phyloP scores from a whole-genome alignment of 345 rosid species.

The Melastoma malabathricum region DNA sequence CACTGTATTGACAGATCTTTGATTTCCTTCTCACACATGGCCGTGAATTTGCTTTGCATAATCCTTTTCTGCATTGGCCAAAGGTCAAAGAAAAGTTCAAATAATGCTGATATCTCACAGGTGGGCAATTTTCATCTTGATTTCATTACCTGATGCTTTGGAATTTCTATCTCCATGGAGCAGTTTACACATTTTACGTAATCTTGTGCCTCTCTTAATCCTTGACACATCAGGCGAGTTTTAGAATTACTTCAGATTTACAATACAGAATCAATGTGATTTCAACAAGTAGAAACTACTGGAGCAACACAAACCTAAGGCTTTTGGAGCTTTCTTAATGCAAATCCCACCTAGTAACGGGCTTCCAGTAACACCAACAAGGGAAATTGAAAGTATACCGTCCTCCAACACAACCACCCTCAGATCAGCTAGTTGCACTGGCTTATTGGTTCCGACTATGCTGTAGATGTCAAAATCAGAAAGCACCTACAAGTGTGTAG shows the following conservation, averaged over 20 bases:
- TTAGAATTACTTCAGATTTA: not conserved
- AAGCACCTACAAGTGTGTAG: constrained; percentile 41
- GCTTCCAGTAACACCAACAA: constrained; percentile 68
- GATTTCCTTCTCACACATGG: constrained; percentile 76
- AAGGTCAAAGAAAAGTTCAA: constrained; percentile 3
- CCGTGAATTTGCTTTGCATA: constrained; percentile 56
- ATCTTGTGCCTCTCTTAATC: constrained; percentile 31
- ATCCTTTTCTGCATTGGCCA: constrained; percentile 50
- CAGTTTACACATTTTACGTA: constrained; percentile 63
- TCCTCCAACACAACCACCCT: constrained; percentile 59
- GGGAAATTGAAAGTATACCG: constrained; percentile 41
- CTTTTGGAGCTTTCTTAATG: constrained; percentile 55
- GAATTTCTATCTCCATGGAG: constrained; percentile 55
- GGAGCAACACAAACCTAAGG: constrained; percentile 30
- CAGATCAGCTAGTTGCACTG: constrained; percentile 54
- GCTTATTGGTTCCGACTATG: constrained; percentile 73
- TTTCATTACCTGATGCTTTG: constrained; percentile 47
- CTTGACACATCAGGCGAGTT: constrained; percentile 18
- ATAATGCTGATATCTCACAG: not conserved
- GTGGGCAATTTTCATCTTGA: too few species aligned
- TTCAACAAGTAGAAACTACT: not conserved
- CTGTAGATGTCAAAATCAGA: constrained; percentile 79
- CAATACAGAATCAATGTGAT: too few species aligned
- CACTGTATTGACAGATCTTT: constrained; percentile 53
- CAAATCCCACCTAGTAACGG: constrained; percentile 73